Conservation (phyloP, 2,329 filamentous ascomycete genomes). For the Neofusicoccum kwambonambiense region DNA sequence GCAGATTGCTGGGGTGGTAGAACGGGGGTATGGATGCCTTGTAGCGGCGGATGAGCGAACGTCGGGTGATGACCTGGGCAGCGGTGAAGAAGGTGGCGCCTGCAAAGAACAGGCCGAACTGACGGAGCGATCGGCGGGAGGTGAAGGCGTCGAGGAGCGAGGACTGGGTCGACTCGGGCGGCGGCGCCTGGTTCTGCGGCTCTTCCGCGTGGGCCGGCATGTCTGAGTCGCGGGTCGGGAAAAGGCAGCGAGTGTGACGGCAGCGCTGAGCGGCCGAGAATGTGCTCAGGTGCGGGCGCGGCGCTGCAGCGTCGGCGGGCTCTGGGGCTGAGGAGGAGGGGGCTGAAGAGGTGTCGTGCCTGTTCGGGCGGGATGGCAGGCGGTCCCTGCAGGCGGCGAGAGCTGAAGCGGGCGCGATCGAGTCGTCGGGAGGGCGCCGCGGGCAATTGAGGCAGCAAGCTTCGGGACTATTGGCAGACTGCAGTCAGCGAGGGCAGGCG, state of each 20-base stretch:
- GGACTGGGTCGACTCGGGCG: constrained; percentile 21
- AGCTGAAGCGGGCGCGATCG: background rate
- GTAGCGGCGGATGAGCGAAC: constrained; percentile 65
- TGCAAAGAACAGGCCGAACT: constrained; percentile 69
- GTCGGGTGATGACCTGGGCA: constrained; percentile 62
- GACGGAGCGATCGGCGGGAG: constrained; percentile 55
- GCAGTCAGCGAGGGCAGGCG: constrained; percentile 5
- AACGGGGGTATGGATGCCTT: constrained; percentile 65
- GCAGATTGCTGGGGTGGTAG: constrained; percentile 61
- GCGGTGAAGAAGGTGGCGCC: constrained; percentile 74
- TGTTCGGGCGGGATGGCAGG: background rate
- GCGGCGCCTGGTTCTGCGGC: constrained; percentile 17
- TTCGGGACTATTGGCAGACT: constrained; percentile 1
- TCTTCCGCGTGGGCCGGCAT: constrained; percentile 3
- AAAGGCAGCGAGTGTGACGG: background rate
- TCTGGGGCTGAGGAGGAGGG: background rate
- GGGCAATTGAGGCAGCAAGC: background rate
- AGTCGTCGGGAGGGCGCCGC: background rate
- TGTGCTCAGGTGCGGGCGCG: background rate
- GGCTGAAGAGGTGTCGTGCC: background rate
- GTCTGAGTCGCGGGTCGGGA: constrained; percentile 2
- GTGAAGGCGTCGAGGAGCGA: constrained; percentile 28
- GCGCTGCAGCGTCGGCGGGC: background rate
- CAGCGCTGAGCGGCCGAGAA: background rate
- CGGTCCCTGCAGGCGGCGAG: constrained; percentile 1